phyloP scores from a whole-genome alignment of 768 basidiomycete species.

The Auricularia cornea region DNA sequence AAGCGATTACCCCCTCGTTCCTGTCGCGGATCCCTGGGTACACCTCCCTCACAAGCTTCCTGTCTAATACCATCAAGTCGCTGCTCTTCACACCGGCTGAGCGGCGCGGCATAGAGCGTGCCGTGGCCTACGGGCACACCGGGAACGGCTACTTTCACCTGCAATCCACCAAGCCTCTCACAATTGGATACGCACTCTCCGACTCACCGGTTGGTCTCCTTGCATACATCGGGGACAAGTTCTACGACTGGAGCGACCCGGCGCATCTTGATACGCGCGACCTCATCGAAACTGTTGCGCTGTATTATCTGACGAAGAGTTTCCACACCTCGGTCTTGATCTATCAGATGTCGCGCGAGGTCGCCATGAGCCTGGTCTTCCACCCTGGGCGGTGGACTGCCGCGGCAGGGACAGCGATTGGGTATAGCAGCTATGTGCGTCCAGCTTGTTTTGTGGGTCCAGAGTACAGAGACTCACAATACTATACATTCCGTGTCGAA shows the following conservation, averaged over 20 bases:
- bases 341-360: slow-evolving; percentile 7
- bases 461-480: no score
- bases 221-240: slow-evolving; percentile 15
- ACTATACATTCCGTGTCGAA: no score
- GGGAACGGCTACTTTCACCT: neutral
- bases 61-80: neutral
- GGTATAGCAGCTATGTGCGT: slow-evolving; percentile 10
- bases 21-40: neutral
- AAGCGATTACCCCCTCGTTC: neutral
- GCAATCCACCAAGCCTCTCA: slow-evolving; percentile 10
- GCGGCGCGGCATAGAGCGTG: neutral
- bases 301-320: slow-evolving; percentile 13
- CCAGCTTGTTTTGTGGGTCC: no score
- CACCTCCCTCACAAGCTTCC: neutral
- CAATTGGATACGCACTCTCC: slow-evolving; percentile 14
- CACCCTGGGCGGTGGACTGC: slow-evolving; percentile 7
- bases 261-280: slow-evolving; percentile 7
- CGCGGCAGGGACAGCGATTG: slow-evolving; percentile 3
- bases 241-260: slow-evolving; percentile 14
- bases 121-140: neutral
- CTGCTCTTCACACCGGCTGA: neutral
- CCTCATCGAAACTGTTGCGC: slow-evolving; percentile 12
- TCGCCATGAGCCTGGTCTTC: slow-evolving; percentile 2
- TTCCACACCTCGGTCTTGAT: slow-evolving; percentile 14
- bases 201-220: slow-evolving; percentile 11